A percentile compares a stretch with the other conserved stretches of the same genome.
These are phyloP conservation scores for Sphaerosporella brunnea DNA, from an alignment of 495 filamentous ascomycete species.

Conservation along the genomic window DNA sequence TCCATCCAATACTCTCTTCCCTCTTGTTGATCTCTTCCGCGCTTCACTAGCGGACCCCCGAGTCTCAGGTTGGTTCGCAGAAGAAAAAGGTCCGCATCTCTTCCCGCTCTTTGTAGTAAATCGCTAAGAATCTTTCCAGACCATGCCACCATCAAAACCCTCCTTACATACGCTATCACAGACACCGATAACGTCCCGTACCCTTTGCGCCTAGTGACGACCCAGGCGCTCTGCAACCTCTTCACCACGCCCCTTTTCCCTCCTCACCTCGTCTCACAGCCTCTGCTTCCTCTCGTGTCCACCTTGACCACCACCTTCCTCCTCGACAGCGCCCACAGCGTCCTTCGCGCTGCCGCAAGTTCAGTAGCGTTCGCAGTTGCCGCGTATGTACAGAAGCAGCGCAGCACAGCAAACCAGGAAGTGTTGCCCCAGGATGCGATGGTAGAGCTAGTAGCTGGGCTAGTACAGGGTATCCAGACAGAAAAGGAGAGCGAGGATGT, in stretches of 20 bases:
- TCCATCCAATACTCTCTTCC: conserved; percentile 46
- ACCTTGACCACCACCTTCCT: conserved; percentile 36
- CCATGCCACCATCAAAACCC: conserved; percentile 42
- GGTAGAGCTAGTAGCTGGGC: conserved; percentile 57
- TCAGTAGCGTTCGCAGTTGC: conserved; percentile 73
- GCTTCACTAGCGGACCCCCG: conserved; percentile 60
- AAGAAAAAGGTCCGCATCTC: conserved; percentile 35
- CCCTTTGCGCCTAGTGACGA: conserved; percentile 60
- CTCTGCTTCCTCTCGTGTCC: conserved; percentile 25
- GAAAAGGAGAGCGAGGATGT: conserved; percentile 54
- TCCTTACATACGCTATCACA: conserved; percentile 46
- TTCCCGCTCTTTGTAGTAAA: conserved; percentile 6
- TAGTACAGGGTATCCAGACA: conserved; percentile 54
- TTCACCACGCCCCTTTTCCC: conserved; percentile 45
- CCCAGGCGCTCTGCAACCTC: conserved; percentile 44
- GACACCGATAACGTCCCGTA: conserved; percentile 44
- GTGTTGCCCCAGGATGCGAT: conserved; percentile 48
- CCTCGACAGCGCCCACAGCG: conserved; percentile 36
- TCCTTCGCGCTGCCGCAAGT: conserved; percentile 54
- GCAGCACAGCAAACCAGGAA: conserved; percentile 40
- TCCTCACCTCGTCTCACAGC: conserved; percentile 28
- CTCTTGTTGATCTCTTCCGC: conserved; percentile 65
- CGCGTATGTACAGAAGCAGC: conserved; percentile 44
- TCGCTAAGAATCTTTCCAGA: too few relatives aligned
- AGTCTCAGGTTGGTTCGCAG: conserved; percentile 73